These are phyloP conservation scores for Oryza punctata DNA, from an alignment of 176 grass and related monocot species.

Conservation along the genomic window DNA sequence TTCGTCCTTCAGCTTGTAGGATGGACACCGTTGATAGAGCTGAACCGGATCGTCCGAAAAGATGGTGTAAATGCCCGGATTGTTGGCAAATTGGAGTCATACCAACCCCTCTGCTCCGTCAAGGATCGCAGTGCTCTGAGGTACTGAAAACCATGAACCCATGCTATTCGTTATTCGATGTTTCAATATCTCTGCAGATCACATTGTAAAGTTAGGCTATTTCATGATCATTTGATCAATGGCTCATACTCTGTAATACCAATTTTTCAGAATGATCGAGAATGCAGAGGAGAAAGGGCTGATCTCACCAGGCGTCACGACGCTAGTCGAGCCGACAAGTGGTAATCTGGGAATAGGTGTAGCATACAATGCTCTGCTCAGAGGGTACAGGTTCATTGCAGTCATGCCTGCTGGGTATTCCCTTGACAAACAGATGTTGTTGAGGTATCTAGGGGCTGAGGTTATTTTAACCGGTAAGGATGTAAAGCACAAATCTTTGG, in stretches of 20 bases:
- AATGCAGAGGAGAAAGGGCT: conserved; percentile 75
- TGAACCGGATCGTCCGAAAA: conserved; percentile 54
- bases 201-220: too few relatives aligned
- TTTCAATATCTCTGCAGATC: neutral
- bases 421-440: conserved; percentile 65
- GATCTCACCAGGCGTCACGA: conserved; percentile 65
- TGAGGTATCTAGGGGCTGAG: conserved; percentile 76
- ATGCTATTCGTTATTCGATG: neutral
- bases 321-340: conserved; percentile 59
- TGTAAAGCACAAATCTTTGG: neutral
- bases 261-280: conserved; percentile 63
- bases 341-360: conserved; percentile 71
- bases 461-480: conserved; percentile 58
- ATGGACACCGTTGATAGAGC: conserved; percentile 72
- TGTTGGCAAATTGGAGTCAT: conserved; percentile 70
- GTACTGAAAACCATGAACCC: conserved; percentile 15
- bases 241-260: neutral
- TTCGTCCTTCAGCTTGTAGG: conserved; percentile 57
- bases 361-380: conserved; percentile 43
- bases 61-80: conserved; percentile 53
- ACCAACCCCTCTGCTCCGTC: conserved; percentile 79
- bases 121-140: conserved; percentile 76
- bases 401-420: conserved; percentile 66
- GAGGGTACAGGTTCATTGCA: conserved; percentile 70
- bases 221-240: neutral